phyloP scores from a whole-genome alignment of 1,284 basidiomycete species.

The Apiotrichum gracile region DNA sequence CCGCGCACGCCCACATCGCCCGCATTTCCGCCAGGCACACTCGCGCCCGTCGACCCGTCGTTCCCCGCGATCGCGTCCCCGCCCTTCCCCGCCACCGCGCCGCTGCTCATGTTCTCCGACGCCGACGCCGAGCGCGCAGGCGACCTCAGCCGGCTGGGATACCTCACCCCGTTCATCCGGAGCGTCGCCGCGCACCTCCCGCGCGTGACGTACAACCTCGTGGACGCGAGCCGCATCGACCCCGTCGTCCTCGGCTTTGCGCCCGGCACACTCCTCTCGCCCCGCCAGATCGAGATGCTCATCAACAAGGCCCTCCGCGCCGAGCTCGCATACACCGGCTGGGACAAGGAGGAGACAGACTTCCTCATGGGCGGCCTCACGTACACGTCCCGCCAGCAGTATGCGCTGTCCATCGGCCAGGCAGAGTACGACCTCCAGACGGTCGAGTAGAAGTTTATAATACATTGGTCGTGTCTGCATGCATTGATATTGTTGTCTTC shows the following conservation, averaged over 20 bases:
- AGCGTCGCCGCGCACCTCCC: not conserved
- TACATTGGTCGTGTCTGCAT: not conserved
- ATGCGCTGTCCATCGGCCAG: not conserved
- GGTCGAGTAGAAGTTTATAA: not conserved
- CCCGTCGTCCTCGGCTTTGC: not conserved
- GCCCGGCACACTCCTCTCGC: not conserved
- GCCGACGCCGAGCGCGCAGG: constrained; percentile 1
- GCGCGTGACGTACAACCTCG: not conserved
- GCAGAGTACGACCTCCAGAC: not conserved
- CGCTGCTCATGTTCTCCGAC: not conserved
- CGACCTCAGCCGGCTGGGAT: not conserved
- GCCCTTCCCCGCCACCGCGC: not conserved
- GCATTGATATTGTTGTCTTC: too few relatives aligned
- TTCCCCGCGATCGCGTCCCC: not conserved
- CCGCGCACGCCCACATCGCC: not conserved
- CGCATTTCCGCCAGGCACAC: too few relatives aligned
- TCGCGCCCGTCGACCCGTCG: not conserved
- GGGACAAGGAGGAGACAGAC: not conserved
- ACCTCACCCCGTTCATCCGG: not conserved
- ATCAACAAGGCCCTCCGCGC: not conserved
- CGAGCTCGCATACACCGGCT: not conserved
- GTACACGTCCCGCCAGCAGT: not conserved
- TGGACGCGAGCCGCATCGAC: not conserved
- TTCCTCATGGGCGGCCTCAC: not conserved
- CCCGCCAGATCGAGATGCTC: constrained; percentile 1